These are phyloP conservation scores for Pouteria campechiana DNA, from an alignment of 179 eudicot species.

Conservation along the genomic window DNA sequence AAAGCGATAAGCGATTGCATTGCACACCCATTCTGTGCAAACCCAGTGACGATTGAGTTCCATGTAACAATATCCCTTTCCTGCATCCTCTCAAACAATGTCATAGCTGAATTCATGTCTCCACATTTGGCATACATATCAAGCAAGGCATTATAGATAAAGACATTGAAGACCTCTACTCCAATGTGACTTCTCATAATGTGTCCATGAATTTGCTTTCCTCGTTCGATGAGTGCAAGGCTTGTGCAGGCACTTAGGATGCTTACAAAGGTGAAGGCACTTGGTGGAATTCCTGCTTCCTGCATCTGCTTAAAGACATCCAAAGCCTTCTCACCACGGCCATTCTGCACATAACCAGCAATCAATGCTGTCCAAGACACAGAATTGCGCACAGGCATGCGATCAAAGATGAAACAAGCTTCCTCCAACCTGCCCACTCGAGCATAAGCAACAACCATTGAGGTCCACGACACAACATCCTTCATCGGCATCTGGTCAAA, in stretches of 20 bases:
- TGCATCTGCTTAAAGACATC: constrained; percentile 41
- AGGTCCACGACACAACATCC: constrained; percentile 69
- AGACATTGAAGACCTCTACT: constrained; percentile 19
- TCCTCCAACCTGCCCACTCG: constrained; percentile 38
- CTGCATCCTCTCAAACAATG: constrained; percentile 33
- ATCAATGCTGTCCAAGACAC: constrained; percentile 81
- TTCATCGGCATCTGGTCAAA: constrained; percentile 44
- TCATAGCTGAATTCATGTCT: constrained; percentile 40
- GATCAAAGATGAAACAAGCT: constrained; percentile 32
- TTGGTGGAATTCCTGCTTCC: constrained; percentile 30
- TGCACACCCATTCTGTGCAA: constrained; percentile 54
- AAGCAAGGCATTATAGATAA: constrained; percentile 46
- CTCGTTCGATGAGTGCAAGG: constrained; percentile 38
- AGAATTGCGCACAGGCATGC: constrained; percentile 43
- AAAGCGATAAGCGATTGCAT: constrained; percentile 35
- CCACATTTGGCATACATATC: constrained; percentile 74
- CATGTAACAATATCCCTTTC: constrained; percentile 50
- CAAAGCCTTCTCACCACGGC: constrained; percentile 38
- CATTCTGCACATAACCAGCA: constrained; percentile 41
- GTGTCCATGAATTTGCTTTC: constrained; percentile 56
- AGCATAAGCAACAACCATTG: constrained; percentile 55
- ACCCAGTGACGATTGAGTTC: constrained; percentile 57
- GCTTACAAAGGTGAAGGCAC: constrained; percentile 41
- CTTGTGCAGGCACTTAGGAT: constrained; percentile 66
- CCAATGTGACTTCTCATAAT: constrained; percentile 21